Evolutionary conservation across 768 basidiomycete genomes (phyloP).

Genomic region (Psilocybe cyanescens): DNA sequence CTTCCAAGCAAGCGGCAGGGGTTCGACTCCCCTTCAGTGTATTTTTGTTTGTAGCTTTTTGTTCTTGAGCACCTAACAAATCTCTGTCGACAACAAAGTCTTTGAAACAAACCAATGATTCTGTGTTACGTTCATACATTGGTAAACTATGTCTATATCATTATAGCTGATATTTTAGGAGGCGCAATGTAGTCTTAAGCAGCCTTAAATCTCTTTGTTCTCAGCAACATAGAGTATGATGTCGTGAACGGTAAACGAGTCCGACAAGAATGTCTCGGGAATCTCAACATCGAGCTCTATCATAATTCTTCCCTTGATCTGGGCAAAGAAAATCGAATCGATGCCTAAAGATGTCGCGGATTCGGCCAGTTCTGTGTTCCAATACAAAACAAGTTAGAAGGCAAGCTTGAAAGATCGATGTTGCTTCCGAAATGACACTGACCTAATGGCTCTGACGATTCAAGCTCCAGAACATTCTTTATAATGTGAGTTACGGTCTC

Average conservation of each 20-base stretch:
- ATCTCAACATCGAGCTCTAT: slow-evolving; percentile 20
- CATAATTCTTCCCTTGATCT: slow-evolving; percentile 22
- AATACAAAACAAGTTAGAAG: neutral
- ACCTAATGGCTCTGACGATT: slow-evolving; percentile 18
- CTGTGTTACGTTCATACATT: too few relatives aligned
- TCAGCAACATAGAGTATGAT: slow-evolving; percentile 17
- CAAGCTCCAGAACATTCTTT: slow-evolving; percentile 18
- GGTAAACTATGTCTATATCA: too few relatives aligned
- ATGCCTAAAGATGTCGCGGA: slow-evolving; percentile 19
- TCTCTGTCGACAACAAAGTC: too few relatives aligned
- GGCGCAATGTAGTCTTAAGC: too few relatives aligned
- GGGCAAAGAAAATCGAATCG: slow-evolving; percentile 26
- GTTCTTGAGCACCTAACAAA: too few relatives aligned
- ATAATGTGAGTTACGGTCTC: slow-evolving; percentile 11
- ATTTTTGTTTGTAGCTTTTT: slow-evolving; percentile 17
- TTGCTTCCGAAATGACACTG: neutral
- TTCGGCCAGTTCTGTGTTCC: slow-evolving; percentile 14
- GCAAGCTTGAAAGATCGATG: neutral
- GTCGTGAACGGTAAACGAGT: slow-evolving; percentile 20
- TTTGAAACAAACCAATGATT: too few relatives aligned
- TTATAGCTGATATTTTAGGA: too few relatives aligned
- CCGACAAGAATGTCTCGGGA: slow-evolving; percentile 23
- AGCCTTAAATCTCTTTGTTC: neutral
- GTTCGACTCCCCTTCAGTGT: slow-evolving; percentile 79
- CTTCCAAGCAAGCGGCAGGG: slow-evolving; percentile 84